phyloP scores from a whole-genome alignment of 2,329 filamentous ascomycete species.

The Magnaporthiopsis rhizophila region DNA sequence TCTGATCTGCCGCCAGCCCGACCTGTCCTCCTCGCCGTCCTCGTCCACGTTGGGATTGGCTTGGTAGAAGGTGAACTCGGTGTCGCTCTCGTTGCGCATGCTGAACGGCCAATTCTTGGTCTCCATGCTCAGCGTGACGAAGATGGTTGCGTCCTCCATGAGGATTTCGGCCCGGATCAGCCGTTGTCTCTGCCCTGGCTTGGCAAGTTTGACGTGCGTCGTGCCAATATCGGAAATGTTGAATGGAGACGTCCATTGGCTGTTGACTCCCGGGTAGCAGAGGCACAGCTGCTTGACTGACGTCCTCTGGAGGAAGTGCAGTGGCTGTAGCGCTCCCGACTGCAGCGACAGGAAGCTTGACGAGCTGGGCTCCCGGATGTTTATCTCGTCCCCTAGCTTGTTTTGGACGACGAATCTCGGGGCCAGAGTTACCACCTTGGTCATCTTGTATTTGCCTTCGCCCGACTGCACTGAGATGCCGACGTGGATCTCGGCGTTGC shows the following conservation, averaged over 20 bases:
- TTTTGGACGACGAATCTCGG: conserved; percentile 93
- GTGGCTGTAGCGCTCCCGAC: conserved; percentile 69
- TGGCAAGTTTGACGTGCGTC: conserved; percentile 87
- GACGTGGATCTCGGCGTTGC: conserved; percentile 76
- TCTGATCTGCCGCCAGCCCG: conserved; percentile 84
- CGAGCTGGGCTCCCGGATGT: conserved; percentile 86
- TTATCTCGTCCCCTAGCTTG: conserved; percentile 78
- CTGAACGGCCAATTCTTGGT: conserved; percentile 97
- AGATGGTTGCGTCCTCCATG: conserved; percentile 89
- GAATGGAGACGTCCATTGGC: conserved; percentile 96
- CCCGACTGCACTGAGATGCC: conserved; percentile 85
- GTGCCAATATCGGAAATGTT: conserved; percentile 94
- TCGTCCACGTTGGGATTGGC: conserved; percentile 89
- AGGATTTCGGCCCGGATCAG: conserved; percentile 83
- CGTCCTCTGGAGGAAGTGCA: conserved; percentile 82
- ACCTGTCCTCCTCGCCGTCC: conserved; percentile 74
- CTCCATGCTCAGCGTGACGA: conserved; percentile 83
- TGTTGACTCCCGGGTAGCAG: conserved; percentile 89
- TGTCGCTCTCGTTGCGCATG: conserved; percentile 96
- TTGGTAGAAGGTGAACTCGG: conserved; percentile 94
- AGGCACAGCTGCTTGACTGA: conserved; percentile 83
- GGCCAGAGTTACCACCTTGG: conserved; percentile 87
- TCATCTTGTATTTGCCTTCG: conserved; percentile 96
- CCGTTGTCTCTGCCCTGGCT: conserved; percentile 79
- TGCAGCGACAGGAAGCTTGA: conserved; percentile 75